phyloP scores from a whole-genome alignment of 306 rosid genomes.

The Medicago arabica region DNA sequence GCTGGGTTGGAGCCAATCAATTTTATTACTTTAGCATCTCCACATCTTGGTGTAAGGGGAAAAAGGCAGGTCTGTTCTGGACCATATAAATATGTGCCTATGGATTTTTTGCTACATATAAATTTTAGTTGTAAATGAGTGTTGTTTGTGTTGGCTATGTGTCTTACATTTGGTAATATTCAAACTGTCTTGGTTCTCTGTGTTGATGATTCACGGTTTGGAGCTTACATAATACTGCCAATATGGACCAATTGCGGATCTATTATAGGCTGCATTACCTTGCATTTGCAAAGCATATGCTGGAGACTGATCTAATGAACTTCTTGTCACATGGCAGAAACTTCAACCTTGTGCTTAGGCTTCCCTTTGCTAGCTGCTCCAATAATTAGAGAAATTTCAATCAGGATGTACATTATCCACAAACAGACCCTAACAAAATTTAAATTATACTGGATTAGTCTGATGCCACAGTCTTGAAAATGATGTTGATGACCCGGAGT shows the following conservation, averaged over 20 bases:
- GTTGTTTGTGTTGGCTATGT: constrained; percentile 6
- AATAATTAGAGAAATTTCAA: constrained; percentile 3
- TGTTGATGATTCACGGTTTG: constrained; percentile 6
- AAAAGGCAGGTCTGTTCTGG: constrained; percentile 75
- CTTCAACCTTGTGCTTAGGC: constrained; percentile 16
- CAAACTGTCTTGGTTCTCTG: background rate
- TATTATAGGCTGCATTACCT: background rate
- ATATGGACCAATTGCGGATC: background rate
- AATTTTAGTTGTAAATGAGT: constrained; percentile 1
- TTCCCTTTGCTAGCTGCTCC: background rate
- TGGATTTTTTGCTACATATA: constrained; percentile 12
- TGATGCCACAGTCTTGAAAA: constrained; percentile 19
- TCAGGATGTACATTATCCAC: constrained; percentile 9
- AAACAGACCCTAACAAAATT: constrained; percentile 23
- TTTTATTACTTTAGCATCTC: constrained; percentile 94
- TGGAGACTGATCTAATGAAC: background rate
- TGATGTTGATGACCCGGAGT: constrained; percentile 4
- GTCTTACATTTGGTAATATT: constrained; percentile 1
- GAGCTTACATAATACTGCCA: background rate
- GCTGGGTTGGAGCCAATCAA: constrained; percentile 91
- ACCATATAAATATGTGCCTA: constrained; percentile 35
- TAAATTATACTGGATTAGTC: constrained; percentile 19
- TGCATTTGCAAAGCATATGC: constrained; percentile 8
- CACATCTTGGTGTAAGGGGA: constrained; percentile 97
- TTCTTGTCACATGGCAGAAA: background rate